Conservation (phyloP, 306 rosid species). For the Lotus japonicus region DNA sequence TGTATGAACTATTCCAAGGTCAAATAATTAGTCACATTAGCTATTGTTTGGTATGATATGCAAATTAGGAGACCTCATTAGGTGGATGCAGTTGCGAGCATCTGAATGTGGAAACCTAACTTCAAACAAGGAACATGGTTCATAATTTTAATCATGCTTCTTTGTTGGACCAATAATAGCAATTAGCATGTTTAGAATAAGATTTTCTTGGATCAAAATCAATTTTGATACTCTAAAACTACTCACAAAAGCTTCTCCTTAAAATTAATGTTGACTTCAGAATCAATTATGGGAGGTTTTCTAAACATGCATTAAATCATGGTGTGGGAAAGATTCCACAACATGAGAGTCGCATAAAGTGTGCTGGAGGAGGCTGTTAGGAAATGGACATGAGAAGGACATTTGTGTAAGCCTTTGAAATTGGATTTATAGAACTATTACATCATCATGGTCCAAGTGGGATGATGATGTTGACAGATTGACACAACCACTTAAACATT, state of each 20-base stretch:
- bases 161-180: background rate
- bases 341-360: slow-evolving; percentile 15
- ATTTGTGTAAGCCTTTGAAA: slow-evolving; percentile 9
- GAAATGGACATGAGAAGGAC: background rate
- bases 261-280: no score
- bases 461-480: slow-evolving; percentile 18
- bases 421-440: slow-evolving; percentile 14
- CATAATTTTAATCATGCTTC: slow-evolving; percentile 12
- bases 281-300: no score
- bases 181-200: no score
- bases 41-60: slow-evolving; percentile 11
- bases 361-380: slow-evolving; percentile 30
- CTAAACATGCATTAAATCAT: background rate
- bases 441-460: slow-evolving; percentile 22
- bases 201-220: no score
- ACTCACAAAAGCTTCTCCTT: no score
- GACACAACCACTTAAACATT: background rate
- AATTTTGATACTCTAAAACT: no score
- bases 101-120: background rate
- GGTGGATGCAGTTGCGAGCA: slow-evolving; percentile 4
- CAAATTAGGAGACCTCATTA: background rate
- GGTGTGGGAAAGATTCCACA: background rate
- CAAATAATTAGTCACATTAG: background rate
- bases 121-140: background rate
- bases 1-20: background rate